Evolutionary conservation across 2,329 filamentous ascomycete species (phyloP).

Genomic region (Colletotrichum musae): DNA sequence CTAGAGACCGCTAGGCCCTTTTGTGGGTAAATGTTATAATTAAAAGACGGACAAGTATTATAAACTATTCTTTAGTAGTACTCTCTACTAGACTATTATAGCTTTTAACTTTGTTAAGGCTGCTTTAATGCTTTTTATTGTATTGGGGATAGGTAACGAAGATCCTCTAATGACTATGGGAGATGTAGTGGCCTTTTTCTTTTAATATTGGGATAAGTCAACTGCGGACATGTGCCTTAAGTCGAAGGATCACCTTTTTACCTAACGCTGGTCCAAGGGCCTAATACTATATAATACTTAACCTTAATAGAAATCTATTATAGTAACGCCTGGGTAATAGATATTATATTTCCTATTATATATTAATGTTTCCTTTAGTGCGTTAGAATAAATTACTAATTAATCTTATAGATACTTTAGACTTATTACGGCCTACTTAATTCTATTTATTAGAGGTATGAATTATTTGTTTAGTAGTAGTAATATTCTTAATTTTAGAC

Average conservation of each 20-base stretch:
- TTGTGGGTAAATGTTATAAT: neutral
- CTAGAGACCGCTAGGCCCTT: too few relatives aligned
- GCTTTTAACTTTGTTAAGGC: neutral
- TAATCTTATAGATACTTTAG: too few relatives aligned
- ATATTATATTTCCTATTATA: neutral
- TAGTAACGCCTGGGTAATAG: neutral
- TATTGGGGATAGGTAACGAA: neutral
- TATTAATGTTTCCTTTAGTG: too few relatives aligned
- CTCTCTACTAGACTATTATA: neutral
- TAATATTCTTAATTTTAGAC: too few relatives aligned
- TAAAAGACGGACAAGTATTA: neutral
- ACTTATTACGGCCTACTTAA: too few relatives aligned
- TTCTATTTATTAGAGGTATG: too few relatives aligned
- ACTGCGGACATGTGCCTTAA: slow-evolving; percentile 9
- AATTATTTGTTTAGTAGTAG: too few relatives aligned
- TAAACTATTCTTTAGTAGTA: slow-evolving; percentile 4
- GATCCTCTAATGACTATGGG: slow-evolving; percentile 4
- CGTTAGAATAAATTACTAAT: too few relatives aligned
- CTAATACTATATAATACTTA: neutral
- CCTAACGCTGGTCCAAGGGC: neutral
- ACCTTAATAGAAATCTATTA: neutral
- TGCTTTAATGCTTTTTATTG: slow-evolving; percentile 12
- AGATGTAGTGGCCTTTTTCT: slow-evolving; percentile 13
- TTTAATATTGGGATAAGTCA: neutral
- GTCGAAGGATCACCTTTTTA: neutral